Evolutionary conservation across 2,329 filamentous ascomycete species (phyloP), one percentile per base, ranked within the genome.

Genomic region (Raffaelea arxii): DNA sequence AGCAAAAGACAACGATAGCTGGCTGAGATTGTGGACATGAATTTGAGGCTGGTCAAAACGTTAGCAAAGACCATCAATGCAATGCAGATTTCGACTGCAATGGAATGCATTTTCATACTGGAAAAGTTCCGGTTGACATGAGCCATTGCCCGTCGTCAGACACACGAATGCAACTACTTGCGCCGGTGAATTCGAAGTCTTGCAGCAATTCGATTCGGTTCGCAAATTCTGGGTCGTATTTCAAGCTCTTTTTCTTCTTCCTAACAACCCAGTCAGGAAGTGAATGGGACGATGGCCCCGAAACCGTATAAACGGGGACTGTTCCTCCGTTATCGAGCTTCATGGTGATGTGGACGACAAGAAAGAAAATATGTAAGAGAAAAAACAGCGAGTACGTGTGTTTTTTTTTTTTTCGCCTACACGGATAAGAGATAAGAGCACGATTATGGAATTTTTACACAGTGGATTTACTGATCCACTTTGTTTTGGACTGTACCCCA

Each of bases 81-180:
- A n/a, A n/a, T n/a, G n/a, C n/a, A n/a, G n/a, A n/a, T n/a, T n/a
- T n/a, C n/a, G n/a, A n/a, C n/a, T n/a, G n/a, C n/a, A n/a, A n/a
- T n/a, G n/a, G n/a, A n/a, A n/a, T n/a, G n/a, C n/a, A n/a, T 62
- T n/a, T 16, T 51, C 52, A 35, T 53, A 59, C 55, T 64, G 73
- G 78, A 63, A 80, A 83, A 46, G 78, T 82, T 69, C 88, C 89
- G 44, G 90, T 94, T 58, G 86, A 94, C 86, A 96, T 92, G 36
- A 92, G 80, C 90, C 92, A 98, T 61, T 97, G 84, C 42, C 91
- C 91, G 77, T 98, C 92, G 49, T 95, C 90, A 57, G 87, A 95
- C 52, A 92, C 79, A 43, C 88, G 79, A 52, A 98, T 80, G 61
- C 91, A 96, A 55, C 83, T 80, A 61, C 89, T 95, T 36, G 94